Evolutionary conservation across 495 filamentous ascomycete species (phyloP), one percentile per base, ranked within the genome.

Genomic region (Penicillium macrosclerotiorum): DNA sequence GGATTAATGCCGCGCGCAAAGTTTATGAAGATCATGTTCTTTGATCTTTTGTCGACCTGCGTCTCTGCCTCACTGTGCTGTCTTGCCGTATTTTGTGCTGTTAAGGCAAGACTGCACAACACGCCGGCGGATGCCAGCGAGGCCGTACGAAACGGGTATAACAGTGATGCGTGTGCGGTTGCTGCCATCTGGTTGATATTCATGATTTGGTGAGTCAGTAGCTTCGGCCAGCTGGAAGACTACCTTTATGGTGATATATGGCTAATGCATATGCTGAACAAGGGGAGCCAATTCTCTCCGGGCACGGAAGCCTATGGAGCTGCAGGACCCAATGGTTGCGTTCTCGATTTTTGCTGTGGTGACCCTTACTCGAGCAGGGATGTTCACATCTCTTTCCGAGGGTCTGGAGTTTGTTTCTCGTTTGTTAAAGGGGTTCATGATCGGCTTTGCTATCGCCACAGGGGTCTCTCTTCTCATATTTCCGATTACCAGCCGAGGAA

Each of bases 131-230:
- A 60, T 39, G 57, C 55, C 3, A 60, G 50, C 8, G 60, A 65
- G 12, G 51, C 42, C 9, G 47, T 52, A 32, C 46, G 52, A 6
- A 59, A 49, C 45, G 57, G 58, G 2, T 68, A 44, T 13, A 65
- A 33, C 41, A 66, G 60, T 50, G 84, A 82, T 29, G 84, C 86
- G 19, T 80, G 82, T 8, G 88, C 83, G 1, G 87, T 91, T 0
- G 80, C 79, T 29, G 88, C 69, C 0, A 67, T 89, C 3, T 93
- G 87, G 87, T 73, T 93, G 1, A 84, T 91, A 51, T 74, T 80
- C 51, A 80, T 83, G 60, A 86, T 89, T 18, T 93, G 80, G 71
- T 52, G 79, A 20, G 71, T 76, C 36, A 81, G 79, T n/a, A n/a
- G n/a, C n/a, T n/a, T n/a, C n/a, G n/a, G n/a, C n/a, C n/a, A n/a